These are phyloP conservation scores for Silybum marianum DNA, from an alignment of 129 eudicot species.

Conservation along the genomic window DNA sequence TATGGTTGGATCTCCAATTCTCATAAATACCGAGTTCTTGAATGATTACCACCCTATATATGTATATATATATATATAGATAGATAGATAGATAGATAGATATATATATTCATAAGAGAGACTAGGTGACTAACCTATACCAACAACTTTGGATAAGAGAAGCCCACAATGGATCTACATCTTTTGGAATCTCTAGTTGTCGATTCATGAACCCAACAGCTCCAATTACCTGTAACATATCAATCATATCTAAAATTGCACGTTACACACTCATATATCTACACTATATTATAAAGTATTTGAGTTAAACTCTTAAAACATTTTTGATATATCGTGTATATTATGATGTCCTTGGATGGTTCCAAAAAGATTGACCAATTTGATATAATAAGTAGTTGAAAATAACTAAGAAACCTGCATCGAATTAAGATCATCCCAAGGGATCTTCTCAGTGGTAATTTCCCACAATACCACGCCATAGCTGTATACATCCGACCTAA, in stretches of 20 bases:
- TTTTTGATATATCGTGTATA: too few species aligned
- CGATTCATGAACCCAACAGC: conserved; percentile 87
- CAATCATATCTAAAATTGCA: neutral
- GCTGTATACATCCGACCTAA: conserved; percentile 81
- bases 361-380: conserved; percentile 4
- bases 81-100: too few species aligned
- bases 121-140: conserved; percentile 45
- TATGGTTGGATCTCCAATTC: too few species aligned
- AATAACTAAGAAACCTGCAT: conserved; percentile 62
- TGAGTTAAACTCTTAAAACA: too few species aligned
- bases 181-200: conserved; percentile 70
- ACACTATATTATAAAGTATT: too few species aligned
- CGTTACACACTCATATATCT: neutral
- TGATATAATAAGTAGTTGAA: neutral
- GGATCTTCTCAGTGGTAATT: conserved; percentile 72
- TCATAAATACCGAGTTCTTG: too few species aligned
- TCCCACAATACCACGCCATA: conserved; percentile 90
- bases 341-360: neutral
- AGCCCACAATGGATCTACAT: conserved; percentile 75
- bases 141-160: conserved; percentile 79
- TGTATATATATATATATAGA: too few species aligned
- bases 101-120: neutral
- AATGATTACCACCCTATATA: too few species aligned
- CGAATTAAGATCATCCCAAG: conserved; percentile 83
- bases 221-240: conserved; percentile 66